Evolutionary conservation across 2,329 filamentous ascomycete species (phyloP).

Genomic region (Monosporascus sp.): DNA sequence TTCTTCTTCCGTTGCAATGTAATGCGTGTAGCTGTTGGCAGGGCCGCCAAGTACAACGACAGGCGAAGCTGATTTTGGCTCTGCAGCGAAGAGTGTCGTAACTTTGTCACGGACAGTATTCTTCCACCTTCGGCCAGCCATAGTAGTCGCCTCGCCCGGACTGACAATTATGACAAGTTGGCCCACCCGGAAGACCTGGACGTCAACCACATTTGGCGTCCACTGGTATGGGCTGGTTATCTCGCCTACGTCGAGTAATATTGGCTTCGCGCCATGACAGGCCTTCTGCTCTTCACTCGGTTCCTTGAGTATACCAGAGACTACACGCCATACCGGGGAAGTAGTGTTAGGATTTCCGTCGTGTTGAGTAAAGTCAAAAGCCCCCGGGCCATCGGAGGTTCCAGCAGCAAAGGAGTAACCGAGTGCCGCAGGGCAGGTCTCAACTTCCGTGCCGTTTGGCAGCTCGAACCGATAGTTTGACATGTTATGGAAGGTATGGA

Average conservation of each 20-base stretch:
- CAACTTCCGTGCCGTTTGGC: constrained; percentile 64
- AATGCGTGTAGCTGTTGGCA: constrained; percentile 85
- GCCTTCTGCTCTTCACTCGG: constrained; percentile 64
- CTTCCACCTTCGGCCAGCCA: constrained; percentile 86
- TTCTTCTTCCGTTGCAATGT: constrained; percentile 75
- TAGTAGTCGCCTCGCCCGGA: constrained; percentile 85
- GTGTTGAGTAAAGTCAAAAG: constrained; percentile 91
- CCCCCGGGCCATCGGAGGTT: constrained; percentile 85
- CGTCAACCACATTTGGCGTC: constrained; percentile 87
- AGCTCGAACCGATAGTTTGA: constrained; percentile 68
- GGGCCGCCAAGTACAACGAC: constrained; percentile 84
- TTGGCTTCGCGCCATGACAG: constrained; percentile 78
- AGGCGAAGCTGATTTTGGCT: constrained; percentile 41
- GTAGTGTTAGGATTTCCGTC: constrained; percentile 63
- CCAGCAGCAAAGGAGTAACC: constrained; percentile 92
- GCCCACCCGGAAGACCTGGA: constrained; percentile 80
- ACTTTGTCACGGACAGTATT: constrained; percentile 58
- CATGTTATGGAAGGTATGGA: constrained; percentile 84
- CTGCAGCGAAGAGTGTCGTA: constrained; percentile 37
- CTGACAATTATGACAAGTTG: constrained; percentile 80
- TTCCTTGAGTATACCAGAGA: constrained; percentile 66
- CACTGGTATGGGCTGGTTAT: constrained; percentile 75
- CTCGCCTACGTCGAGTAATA: constrained; percentile 84
- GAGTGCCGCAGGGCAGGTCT: constrained; percentile 80
- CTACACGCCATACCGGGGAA: constrained; percentile 71